phyloP scores from a whole-genome alignment of 1,284 basidiomycete species.

The Singerocomus inundabilis region DNA sequence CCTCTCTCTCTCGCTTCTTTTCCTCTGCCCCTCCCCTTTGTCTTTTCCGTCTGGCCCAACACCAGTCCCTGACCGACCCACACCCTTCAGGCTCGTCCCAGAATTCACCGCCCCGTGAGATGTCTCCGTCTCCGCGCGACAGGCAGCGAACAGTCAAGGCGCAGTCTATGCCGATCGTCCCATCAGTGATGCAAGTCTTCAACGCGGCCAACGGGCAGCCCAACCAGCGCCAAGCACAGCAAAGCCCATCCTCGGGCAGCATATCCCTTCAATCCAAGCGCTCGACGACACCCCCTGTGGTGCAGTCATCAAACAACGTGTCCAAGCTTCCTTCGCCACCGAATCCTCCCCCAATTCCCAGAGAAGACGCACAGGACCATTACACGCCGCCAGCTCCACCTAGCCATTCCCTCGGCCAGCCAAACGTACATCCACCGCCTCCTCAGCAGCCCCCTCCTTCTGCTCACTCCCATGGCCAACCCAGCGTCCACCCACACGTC shows the following conservation, averaged over 20 bases:
- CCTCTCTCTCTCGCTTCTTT: constrained; percentile 4
- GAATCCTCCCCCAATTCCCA: constrained; percentile 20
- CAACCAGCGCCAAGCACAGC: constrained; percentile 38
- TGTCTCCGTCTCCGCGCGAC: constrained; percentile 67
- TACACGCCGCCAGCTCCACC: constrained; percentile 33
- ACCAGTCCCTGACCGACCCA: constrained; percentile 5
- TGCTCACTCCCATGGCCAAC: constrained; percentile 35
- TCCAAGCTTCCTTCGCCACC: constrained; percentile 43
- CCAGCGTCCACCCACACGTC: constrained; percentile 35
- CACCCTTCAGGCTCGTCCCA: constrained; percentile 18
- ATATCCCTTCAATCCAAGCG: constrained; percentile 41
- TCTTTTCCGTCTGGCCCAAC: background rate
- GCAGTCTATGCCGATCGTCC: constrained; percentile 60
- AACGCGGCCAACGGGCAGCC: constrained; percentile 36
- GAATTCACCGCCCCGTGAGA: constrained; percentile 55
- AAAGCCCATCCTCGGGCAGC: constrained; percentile 57
- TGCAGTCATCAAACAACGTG: constrained; percentile 36
- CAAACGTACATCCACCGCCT: constrained; percentile 25
- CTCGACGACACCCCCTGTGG: constrained; percentile 39
- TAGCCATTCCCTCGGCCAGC: constrained; percentile 25
- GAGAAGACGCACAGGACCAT: constrained; percentile 34
- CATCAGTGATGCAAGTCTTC: constrained; percentile 51
- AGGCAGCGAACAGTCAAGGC: constrained; percentile 57
- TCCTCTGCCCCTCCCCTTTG: background rate
- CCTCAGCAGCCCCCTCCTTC: constrained; percentile 17